Percentiles rank a stretch among this genome's conserved stretches.
Conservation (phyloP, 208 protist species). For the Histomonas meleagridis region DNA sequence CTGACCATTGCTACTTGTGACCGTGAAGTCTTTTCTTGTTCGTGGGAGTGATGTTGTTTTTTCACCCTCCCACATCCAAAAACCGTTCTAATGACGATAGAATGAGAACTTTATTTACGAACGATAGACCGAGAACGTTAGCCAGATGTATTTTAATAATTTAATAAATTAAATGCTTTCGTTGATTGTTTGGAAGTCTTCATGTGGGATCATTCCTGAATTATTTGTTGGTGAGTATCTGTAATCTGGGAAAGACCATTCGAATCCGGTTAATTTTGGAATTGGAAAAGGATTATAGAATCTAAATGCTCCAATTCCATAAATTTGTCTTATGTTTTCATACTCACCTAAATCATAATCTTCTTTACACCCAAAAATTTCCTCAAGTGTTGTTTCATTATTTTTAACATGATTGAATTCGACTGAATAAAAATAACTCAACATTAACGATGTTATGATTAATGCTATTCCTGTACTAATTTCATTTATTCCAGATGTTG, state of each 20-base stretch:
- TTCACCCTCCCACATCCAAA: background rate
- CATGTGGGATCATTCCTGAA: too few relatives aligned
- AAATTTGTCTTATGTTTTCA: conserved; percentile 25
- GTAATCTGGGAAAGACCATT: background rate
- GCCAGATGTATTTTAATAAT: too few relatives aligned
- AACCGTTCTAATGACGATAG: too few relatives aligned
- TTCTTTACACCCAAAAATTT: too few relatives aligned
- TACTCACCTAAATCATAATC: background rate
- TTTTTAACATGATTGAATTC: background rate
- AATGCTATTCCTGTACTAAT: background rate
- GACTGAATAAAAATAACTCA: background rate
- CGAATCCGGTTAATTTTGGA: conserved; percentile 9
- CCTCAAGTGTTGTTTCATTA: background rate
- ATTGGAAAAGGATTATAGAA: too few relatives aligned
- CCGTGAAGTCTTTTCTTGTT: background rate
- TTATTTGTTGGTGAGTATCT: too few relatives aligned
- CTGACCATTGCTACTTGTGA: background rate
- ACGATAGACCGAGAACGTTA: too few relatives aligned
- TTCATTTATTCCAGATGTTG: background rate
- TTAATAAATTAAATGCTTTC: too few relatives aligned
- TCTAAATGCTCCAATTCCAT: background rate
- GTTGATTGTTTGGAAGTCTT: too few relatives aligned
- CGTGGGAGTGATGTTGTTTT: background rate
- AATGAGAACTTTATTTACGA: too few relatives aligned
- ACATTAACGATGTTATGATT: background rate